A percentile compares a stretch with the other conserved stretches of the same genome.
phyloP scores from a whole-genome alignment of 2,329 filamentous ascomycete species.

The Diaporthe sp. region DNA sequence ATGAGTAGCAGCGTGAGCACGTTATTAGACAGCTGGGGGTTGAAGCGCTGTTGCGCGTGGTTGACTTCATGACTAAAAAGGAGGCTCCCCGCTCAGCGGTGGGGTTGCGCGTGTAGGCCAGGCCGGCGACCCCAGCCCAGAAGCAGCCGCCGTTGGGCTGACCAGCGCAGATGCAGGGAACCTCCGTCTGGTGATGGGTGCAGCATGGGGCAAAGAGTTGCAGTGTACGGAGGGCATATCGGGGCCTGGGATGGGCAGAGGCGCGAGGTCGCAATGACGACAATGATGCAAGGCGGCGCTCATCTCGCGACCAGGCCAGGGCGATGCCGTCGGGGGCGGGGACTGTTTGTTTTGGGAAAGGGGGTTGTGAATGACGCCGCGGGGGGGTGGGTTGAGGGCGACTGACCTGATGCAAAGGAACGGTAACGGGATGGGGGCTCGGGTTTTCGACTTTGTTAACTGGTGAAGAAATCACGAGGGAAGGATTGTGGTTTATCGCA shows the following conservation, averaged over 20 bases:
- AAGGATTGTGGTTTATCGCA: slow-evolving; percentile 35
- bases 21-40: slow-evolving; percentile 33
- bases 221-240: slow-evolving; percentile 22
- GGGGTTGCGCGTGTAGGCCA: slow-evolving; percentile 42
- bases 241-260: slow-evolving; percentile 15
- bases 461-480: slow-evolving; percentile 29
- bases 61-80: slow-evolving; percentile 43
- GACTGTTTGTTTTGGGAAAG: slow-evolving; percentile 31
- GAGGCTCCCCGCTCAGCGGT: slow-evolving; percentile 44
- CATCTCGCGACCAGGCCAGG: slow-evolving; percentile 32
- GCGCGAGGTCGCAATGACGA: slow-evolving; percentile 33
- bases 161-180: slow-evolving; percentile 20
- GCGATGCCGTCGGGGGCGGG: slow-evolving; percentile 26
- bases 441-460: slow-evolving; percentile 21
- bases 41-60: slow-evolving; percentile 39
- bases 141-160: slow-evolving; percentile 29
- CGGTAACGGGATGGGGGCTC: not conserved
- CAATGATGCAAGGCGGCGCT: slow-evolving; percentile 29
- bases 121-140: slow-evolving; percentile 36
- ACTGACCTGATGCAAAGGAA: slow-evolving; percentile 34
- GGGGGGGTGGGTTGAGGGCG: slow-evolving; percentile 2
- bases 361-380: slow-evolving; percentile 8
- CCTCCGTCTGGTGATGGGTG: slow-evolving; percentile 1
- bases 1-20: slow-evolving; percentile 37
- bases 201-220: not conserved